These are phyloP conservation scores for Carpinus fangiana DNA, from an alignment of 306 rosid species.

Conservation along the genomic window DNA sequence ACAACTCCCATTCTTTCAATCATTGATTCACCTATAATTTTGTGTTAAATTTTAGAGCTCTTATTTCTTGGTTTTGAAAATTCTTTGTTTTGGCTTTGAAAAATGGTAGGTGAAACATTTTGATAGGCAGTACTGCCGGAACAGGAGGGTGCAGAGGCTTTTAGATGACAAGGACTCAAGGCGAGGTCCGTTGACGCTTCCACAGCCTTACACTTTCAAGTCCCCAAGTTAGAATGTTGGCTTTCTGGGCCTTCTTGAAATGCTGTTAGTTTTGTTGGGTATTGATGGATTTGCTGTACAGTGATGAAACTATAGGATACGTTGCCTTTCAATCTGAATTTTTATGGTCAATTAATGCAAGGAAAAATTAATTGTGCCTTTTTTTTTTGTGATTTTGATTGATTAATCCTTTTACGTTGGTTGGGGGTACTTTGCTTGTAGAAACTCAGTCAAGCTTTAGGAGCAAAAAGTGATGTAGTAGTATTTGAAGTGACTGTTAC, in stretches of 20 bases:
- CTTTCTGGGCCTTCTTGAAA: constrained; percentile 19
- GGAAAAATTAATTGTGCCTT: background rate
- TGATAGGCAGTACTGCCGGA: constrained; percentile 80
- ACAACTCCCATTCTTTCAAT: background rate
- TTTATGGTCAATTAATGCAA: background rate
- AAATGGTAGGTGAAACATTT: constrained; percentile 82
- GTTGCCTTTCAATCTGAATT: background rate
- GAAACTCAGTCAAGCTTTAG: background rate
- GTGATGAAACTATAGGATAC: background rate
- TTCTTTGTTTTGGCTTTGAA: constrained; percentile 20
- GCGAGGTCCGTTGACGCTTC: constrained; percentile 85
- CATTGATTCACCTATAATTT: background rate
- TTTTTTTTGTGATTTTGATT: background rate
- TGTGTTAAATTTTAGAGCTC: constrained; percentile 8
- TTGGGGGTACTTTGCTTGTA: background rate
- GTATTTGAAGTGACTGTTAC: constrained; percentile 16
- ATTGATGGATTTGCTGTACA: constrained; percentile 17
- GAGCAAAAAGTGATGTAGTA: background rate
- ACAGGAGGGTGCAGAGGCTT: constrained; percentile 71
- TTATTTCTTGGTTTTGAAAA: background rate
- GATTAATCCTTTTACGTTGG: background rate
- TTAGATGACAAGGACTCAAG: constrained; percentile 81
- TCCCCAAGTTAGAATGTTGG: constrained; percentile 26
- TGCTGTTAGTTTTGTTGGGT: background rate
- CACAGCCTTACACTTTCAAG: constrained; percentile 68